Evolutionary conservation across 805 yeast genomes (phyloP), one percentile per base, ranked within the genome.

Genomic region (Suhomyces prunicola): DNA sequence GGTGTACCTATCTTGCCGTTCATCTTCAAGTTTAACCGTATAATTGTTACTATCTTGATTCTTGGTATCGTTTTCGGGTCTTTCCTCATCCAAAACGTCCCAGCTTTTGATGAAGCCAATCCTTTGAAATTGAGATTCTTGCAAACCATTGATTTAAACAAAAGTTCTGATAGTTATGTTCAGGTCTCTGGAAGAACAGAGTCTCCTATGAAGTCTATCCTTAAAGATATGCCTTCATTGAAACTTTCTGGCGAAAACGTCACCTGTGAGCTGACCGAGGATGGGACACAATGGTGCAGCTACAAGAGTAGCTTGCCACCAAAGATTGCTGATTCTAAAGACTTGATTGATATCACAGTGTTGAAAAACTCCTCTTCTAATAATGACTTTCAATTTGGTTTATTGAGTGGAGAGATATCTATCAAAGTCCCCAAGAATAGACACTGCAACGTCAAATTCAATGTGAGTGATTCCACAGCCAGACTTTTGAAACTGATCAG

Each of bases 51-150:
- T 3, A 61, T 76, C 2, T 65, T 85, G 22, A 54, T 76, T 0
- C 50, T 72, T 9, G 61, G 77, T 2, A 46, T 53, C 10, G 13
- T 52, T 12, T 64, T 79, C 19, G 54, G 77, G 5, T 51, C 74
- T 10, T 45, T 61, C 9, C 56, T 60, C 13, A 63, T 84, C 19
- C 60, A 72, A n/a, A 57, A 73, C 19, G 66, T 73, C 13, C 65
- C 69, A 2, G 88, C 97, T n/a, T 89, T 86, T 65, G 80, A 85
- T 29, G 72, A 74, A 24, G 61, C 69, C 5, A 73, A 80, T 33
- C 97, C 97, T 4, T 65, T 90, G 66, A 91, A 90, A 65, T 72
- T 89, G 53, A 75, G 92, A 57, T 87, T 87, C 61, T 70, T 84
- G 35, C 92, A 91, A 67, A 70, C 73, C 1, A 74, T 87, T 50